A percentile compares a stretch with the other conserved stretches of the same genome.
Conservation (phyloP, 768 basidiomycete genomes). For the Pseudohyphozyma bogoriensis region DNA sequence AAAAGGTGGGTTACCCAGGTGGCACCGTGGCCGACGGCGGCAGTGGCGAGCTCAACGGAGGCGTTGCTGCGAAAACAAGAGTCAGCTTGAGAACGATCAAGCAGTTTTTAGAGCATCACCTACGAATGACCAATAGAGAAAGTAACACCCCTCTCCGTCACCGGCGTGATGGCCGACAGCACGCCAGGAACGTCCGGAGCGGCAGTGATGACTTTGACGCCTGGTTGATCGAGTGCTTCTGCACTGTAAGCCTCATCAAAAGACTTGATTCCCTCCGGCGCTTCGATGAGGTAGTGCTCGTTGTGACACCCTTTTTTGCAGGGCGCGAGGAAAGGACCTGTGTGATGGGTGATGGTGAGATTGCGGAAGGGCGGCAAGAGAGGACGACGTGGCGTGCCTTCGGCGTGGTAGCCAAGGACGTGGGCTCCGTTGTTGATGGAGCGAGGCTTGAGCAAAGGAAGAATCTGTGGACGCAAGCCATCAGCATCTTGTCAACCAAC, state of each 20-base stretch:
- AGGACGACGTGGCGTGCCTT: constrained; percentile 78
- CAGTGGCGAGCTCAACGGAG: not conserved
- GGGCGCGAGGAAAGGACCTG: not conserved
- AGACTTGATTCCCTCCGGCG: constrained; percentile 53
- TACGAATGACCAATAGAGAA: constrained; percentile 74
- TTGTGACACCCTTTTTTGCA: not conserved
- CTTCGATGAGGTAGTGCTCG: constrained; percentile 35
- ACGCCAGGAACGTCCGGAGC: constrained; percentile 82
- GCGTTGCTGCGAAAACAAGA: not conserved
- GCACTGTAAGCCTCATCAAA: constrained; percentile 67
- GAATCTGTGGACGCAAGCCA: not conserved
- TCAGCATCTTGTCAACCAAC: not conserved
- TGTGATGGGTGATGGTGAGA: not conserved
- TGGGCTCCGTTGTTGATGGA: constrained; percentile 52
- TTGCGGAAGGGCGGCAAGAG: constrained; percentile 48
- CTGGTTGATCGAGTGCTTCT: constrained; percentile 49
- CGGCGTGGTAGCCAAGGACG: constrained; percentile 78
- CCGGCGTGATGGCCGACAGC: constrained; percentile 54
- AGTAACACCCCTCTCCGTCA: constrained; percentile 56
- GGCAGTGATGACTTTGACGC: constrained; percentile 69
- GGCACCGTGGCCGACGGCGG: not conserved
- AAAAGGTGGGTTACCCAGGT: constrained; percentile 4
- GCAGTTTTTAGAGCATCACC: not conserved
- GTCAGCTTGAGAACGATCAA: constrained; percentile 28
- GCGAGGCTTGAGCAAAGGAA: constrained; percentile 59